Evolutionary conservation across 129 eudicot genomes (phyloP).

Genomic region (Daucus carota): DH1_v3.0 NC_030386.2:35061501-35062000

Average conservation of each 20-base stretch:
- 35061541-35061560: not conserved
- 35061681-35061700: not conserved
- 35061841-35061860: constrained; percentile 92
- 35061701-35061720: not conserved
- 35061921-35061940: not conserved
- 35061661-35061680: not conserved
- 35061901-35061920: constrained; percentile 7
- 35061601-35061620: not conserved
- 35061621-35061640: not conserved
- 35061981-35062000: not conserved
- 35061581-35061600: not conserved
- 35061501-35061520: not conserved
- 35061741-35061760: not conserved
- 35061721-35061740: not conserved
- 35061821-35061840: constrained; percentile 66
- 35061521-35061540: not conserved
- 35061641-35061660: not conserved
- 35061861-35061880: constrained; percentile 99
- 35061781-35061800: constrained; percentile 88
- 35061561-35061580: not conserved
- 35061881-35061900: constrained; percentile 67
- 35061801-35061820: constrained; percentile 82
- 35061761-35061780: not conserved
- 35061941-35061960: not conserved
- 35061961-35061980: not conserved